Conservation (phyloP, 257 asterid genomes). For the Catharanthus roseus region DNA sequence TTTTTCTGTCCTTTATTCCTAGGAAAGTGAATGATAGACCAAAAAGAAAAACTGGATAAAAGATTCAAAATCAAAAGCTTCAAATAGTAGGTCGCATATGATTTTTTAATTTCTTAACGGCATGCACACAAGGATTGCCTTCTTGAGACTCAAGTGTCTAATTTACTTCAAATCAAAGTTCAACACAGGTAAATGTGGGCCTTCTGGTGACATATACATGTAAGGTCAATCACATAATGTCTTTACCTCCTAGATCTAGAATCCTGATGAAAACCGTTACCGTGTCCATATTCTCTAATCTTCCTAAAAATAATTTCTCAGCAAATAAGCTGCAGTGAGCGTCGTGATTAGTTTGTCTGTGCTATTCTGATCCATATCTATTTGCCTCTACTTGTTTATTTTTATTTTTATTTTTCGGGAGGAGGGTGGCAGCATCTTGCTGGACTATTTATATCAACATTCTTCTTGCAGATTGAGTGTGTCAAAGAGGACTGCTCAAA, state of each 20-base stretch:
- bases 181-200: neutral
- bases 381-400: neutral
- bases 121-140: neutral
- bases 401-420: neutral
- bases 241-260: neutral
- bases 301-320: neutral
- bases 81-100: neutral
- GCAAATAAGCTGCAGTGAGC: neutral
- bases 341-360: neutral
- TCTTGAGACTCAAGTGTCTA: neutral
- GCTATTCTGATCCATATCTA: neutral
- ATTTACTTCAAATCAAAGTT: neutral
- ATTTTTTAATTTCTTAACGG: neutral
- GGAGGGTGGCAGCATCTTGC: neutral
- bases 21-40: too few relatives aligned
- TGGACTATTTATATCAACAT: neutral
- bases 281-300: too few relatives aligned
- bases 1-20: too few relatives aligned
- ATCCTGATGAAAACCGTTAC: neutral
- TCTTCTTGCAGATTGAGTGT: constrained; percentile 46
- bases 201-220: neutral
- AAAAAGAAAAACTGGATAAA: neutral
- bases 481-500: constrained; percentile 44
- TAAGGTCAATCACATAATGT: neutral
- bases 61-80: neutral